Evolutionary conservation across 768 basidiomycete species (phyloP).

Genomic region (Agaricus blazei): DNA sequence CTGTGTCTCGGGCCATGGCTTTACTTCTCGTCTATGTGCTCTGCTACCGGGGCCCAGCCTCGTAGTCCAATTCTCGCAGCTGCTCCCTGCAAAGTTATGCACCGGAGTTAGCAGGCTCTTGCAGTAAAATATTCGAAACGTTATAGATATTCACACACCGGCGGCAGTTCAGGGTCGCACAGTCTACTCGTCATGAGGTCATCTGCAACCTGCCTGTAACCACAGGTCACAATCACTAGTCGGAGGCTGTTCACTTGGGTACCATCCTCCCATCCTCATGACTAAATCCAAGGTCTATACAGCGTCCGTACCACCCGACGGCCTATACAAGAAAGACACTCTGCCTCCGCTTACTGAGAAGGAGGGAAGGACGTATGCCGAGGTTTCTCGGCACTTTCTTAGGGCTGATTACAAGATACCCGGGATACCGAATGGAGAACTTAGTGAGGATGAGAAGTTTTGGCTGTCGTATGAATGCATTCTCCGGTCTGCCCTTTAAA

Average conservation of each 20-base stretch:
- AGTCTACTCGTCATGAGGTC: too few relatives aligned
- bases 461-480: slow-evolving; percentile 75
- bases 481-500: slow-evolving; percentile 35
- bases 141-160: too few relatives aligned
- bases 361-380: slow-evolving; percentile 40
- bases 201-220: background rate
- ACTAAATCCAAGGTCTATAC: slow-evolving; percentile 23
- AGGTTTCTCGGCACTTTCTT: slow-evolving; percentile 53
- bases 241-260: background rate
- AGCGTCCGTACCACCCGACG: slow-evolving; percentile 23
- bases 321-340: slow-evolving; percentile 18
- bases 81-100: too few relatives aligned
- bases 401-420: slow-evolving; percentile 45
- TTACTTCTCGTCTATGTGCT: too few relatives aligned
- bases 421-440: slow-evolving; percentile 27
- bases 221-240: background rate
- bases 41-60: too few relatives aligned
- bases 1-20: too few relatives aligned
- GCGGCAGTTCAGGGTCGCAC: too few relatives aligned
- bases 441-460: slow-evolving; percentile 62
- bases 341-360: slow-evolving; percentile 30
- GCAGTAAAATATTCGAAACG: too few relatives aligned
- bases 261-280: background rate
- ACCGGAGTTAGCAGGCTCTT: too few relatives aligned
- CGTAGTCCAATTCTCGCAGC: too few relatives aligned